Conservation (phyloP, 176 grass and related monocot species). For the Oryza meyeriana region DNA sequence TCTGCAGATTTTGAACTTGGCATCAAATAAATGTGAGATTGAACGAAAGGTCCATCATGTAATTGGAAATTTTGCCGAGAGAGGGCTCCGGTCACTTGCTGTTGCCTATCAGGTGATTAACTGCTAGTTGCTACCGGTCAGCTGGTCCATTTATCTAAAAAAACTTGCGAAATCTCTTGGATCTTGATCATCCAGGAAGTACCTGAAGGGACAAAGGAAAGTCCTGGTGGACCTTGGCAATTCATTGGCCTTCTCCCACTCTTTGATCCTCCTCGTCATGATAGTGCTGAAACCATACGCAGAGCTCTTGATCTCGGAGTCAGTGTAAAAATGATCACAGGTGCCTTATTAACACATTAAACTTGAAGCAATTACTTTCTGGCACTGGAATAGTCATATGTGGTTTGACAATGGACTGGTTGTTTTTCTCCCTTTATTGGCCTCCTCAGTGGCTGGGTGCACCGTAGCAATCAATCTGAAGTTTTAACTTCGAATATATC, state of each 20-base stretch:
- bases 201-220: slow-evolving; percentile 61
- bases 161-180: slow-evolving; percentile 16
- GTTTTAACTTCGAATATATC: slow-evolving; percentile 20
- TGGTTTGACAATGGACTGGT: not conserved
- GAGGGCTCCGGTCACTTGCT: slow-evolving; percentile 59
- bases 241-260: slow-evolving; percentile 66
- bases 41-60: slow-evolving; percentile 53
- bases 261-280: slow-evolving; percentile 68
- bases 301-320: slow-evolving; percentile 67
- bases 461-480: slow-evolving; percentile 1
- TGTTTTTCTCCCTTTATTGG: not conserved
- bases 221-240: slow-evolving; percentile 55
- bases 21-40: slow-evolving; percentile 54
- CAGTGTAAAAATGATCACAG: slow-evolving; percentile 77
- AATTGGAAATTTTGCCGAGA: slow-evolving; percentile 48
- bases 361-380: slow-evolving; percentile 1
- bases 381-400: not conserved
- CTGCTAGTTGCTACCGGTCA: slow-evolving; percentile 1
- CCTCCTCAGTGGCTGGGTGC: not conserved
- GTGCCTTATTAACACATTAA: slow-evolving; percentile 25
- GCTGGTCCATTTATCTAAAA: not conserved
- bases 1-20: slow-evolving; percentile 58
- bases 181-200: slow-evolving; percentile 48
- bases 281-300: slow-evolving; percentile 64
- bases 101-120: slow-evolving; percentile 57